phyloP scores from a whole-genome alignment of 1,284 basidiomycete species.

The Rhodofomes roseus region DNA sequence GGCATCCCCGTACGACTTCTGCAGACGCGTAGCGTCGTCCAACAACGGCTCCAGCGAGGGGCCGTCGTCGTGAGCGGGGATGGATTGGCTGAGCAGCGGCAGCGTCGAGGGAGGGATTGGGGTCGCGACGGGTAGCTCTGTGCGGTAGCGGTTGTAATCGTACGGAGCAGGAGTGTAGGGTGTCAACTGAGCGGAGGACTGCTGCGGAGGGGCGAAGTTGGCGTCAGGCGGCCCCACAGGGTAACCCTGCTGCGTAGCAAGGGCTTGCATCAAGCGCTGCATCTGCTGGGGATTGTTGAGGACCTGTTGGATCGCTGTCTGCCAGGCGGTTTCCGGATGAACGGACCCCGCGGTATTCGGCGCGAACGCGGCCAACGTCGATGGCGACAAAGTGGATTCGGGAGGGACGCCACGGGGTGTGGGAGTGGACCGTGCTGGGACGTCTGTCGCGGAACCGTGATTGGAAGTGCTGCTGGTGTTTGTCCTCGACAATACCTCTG shows the following conservation, averaged over 20 bases:
- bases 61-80: constrained; percentile 19
- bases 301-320: constrained; percentile 55
- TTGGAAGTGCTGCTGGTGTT: constrained; percentile 14
- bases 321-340: constrained; percentile 47
- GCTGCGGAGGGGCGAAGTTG: background rate
- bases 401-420: background rate
- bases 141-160: constrained; percentile 15
- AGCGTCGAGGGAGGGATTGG: constrained; percentile 17
- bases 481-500: constrained; percentile 15
- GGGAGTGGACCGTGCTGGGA: constrained; percentile 3
- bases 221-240: constrained; percentile 9
- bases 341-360: constrained; percentile 13
- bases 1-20: constrained; percentile 59
- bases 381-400: constrained; percentile 4
- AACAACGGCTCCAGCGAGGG: constrained; percentile 36
- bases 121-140: constrained; percentile 18
- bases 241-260: constrained; percentile 37
- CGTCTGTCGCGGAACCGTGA: constrained; percentile 7
- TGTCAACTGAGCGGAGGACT: constrained; percentile 21
- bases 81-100: constrained; percentile 13
- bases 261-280: constrained; percentile 63
- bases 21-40: constrained; percentile 36
- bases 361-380: constrained; percentile 22
- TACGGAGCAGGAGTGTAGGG: constrained; percentile 26
- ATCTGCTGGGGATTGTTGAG: constrained; percentile 65